These are phyloP conservation scores for Reutealis trisperma DNA, from an alignment of 345 rosid species.

Conservation along the genomic window DNA sequence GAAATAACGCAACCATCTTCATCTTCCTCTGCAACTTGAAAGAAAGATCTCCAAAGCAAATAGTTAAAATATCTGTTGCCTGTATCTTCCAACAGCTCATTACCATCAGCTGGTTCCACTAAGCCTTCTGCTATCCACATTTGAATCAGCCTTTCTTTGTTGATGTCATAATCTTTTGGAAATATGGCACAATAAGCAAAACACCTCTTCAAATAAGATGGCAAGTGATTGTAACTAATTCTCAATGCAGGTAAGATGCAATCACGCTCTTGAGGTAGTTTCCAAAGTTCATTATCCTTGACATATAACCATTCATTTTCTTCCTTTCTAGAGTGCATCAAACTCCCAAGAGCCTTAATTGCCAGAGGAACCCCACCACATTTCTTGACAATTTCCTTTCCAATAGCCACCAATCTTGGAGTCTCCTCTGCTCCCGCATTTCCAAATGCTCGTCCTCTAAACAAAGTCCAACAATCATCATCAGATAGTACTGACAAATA, in stretches of 20 bases:
- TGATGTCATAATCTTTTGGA: conserved; percentile 8
- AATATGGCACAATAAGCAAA: conserved; percentile 1
- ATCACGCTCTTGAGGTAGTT: not conserved
- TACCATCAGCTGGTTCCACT: not conserved
- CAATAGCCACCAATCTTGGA: not conserved
- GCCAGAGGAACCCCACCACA: conserved; percentile 1
- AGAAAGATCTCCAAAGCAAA: conserved; percentile 9
- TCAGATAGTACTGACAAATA: not conserved
- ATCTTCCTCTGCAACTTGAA: conserved; percentile 4
- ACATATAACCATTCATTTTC: conserved; percentile 2
- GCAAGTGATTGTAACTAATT: conserved; percentile 9
- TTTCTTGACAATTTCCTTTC: conserved; percentile 2
- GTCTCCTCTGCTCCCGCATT: conserved; percentile 7
- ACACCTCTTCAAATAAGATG: conserved; percentile 6
- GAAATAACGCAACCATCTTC: conserved; percentile 3
- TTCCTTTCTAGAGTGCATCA: not conserved
- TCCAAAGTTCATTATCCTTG: conserved; percentile 8
- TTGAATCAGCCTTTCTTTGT: conserved; percentile 2
- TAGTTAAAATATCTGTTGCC: not conserved
- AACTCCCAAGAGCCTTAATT: not conserved
- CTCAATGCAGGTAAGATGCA: not conserved
- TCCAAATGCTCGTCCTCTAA: not conserved
- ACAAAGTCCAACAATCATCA: conserved; percentile 9
- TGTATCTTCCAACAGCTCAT: not conserved
- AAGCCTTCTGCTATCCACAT: conserved; percentile 3